phyloP scores from a whole-genome alignment of 169 alveolate genomes.

The Cryptosporidium viatorum region DNA sequence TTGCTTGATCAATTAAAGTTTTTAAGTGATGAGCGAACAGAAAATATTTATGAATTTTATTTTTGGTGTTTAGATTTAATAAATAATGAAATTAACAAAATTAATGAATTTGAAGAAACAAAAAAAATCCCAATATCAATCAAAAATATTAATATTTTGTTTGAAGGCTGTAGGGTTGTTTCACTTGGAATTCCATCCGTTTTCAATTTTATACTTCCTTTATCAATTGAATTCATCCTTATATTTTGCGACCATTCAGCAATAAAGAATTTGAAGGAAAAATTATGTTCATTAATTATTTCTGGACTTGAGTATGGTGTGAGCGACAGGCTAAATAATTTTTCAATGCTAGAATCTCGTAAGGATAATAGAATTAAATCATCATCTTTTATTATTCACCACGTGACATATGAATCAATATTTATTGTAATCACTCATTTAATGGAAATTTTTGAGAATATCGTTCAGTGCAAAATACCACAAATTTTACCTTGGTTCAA shows the following conservation, averaged over 20 bases:
- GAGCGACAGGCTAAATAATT: background rate
- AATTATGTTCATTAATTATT: slow-evolving; percentile 56
- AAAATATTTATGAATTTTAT: slow-evolving; percentile 67
- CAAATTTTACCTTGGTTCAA: slow-evolving; percentile 61
- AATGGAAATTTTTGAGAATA: slow-evolving; percentile 55
- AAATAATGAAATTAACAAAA: slow-evolving; percentile 5
- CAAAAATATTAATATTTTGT: slow-evolving; percentile 19
- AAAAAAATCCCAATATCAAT: slow-evolving; percentile 18
- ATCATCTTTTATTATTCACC: slow-evolving; percentile 21
- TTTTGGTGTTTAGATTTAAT: slow-evolving; percentile 71
- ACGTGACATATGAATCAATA: slow-evolving; percentile 64
- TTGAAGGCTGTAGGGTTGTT: slow-evolving; percentile 72
- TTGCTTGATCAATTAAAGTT: slow-evolving; percentile 38
- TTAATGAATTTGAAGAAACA: background rate
- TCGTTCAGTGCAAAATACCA: slow-evolving; percentile 46
- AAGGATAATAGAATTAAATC: background rate
- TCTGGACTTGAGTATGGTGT: slow-evolving; percentile 31
- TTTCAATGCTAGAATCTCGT: background rate
- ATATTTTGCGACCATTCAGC: slow-evolving; percentile 21
- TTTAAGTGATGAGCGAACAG: slow-evolving; percentile 31
- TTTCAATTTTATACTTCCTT: slow-evolving; percentile 40
- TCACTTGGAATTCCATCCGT: slow-evolving; percentile 68
- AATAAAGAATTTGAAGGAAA: slow-evolving; percentile 32
- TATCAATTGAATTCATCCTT: slow-evolving; percentile 48
- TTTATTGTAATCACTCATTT: slow-evolving; percentile 66